A percentile compares a stretch with the other conserved stretches of the same genome.
These are phyloP conservation scores for Pichia paraexigua DNA, from an alignment of 805 yeast genomes.

Conservation along the genomic window DNA sequence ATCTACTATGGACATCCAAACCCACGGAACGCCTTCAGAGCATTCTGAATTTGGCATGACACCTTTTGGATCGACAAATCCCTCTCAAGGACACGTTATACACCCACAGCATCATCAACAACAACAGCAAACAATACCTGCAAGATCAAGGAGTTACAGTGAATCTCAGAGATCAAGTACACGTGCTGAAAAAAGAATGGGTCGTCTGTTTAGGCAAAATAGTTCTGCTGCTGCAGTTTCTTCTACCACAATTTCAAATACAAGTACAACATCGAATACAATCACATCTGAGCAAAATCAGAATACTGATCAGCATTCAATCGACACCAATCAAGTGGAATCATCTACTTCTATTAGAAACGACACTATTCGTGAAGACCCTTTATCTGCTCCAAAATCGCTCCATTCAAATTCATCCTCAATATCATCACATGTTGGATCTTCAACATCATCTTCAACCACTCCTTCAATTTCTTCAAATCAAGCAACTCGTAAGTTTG, in stretches of 20 bases:
- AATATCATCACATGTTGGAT: conserved; percentile 10
- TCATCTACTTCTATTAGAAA: neutral
- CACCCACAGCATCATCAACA: conserved; percentile 1
- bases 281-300: neutral
- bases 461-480: conserved; percentile 3
- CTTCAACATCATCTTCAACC: conserved; percentile 7
- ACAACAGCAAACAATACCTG: neutral
- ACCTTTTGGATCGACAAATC: neutral
- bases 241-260: neutral
- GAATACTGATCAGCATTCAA: neutral
- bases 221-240: conserved; percentile 7
- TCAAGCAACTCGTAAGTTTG: conserved; percentile 13
- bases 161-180: conserved; percentile 21
- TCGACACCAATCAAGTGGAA: neutral
- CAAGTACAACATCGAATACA: neutral
- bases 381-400: neutral
- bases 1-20: neutral
- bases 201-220: conserved; percentile 25
- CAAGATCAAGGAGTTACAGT: conserved; percentile 24
- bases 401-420: conserved; percentile 12
- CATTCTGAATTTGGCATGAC: neutral
- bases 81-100: neutral
- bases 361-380: neutral
- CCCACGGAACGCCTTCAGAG: neutral
- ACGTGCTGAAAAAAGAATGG: conserved; percentile 30